These are phyloP conservation scores for Rubia peregrina DNA, from an alignment of 305 asterid genomes.

Conservation along the genomic window DNA sequence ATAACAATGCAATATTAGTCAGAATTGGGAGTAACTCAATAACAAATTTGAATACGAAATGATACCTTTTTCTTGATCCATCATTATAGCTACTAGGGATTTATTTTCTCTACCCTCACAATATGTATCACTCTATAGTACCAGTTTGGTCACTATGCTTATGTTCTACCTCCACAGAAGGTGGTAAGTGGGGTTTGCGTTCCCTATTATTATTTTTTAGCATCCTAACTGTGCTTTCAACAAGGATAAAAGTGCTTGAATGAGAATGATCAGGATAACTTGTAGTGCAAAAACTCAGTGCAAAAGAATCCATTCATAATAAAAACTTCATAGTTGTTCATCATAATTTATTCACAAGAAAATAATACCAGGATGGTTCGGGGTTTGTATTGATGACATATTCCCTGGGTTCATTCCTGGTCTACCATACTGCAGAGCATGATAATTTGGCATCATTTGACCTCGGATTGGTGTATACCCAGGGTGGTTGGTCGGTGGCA, in stretches of 20 bases:
- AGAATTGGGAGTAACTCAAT: background rate
- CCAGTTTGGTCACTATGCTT: too few relatives aligned
- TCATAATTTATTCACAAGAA: background rate
- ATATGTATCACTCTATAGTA: background rate
- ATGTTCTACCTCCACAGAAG: too few relatives aligned
- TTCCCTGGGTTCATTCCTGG: constrained; percentile 23
- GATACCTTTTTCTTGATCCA: background rate
- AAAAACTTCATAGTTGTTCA: background rate
- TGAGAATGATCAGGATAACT: background rate
- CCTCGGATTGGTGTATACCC: constrained; percentile 26
- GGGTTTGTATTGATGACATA: constrained; percentile 20
- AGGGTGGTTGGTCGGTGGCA: constrained; percentile 21
- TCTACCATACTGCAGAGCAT: constrained; percentile 28
- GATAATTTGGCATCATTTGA: constrained; percentile 27
- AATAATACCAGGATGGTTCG: constrained; percentile 25
- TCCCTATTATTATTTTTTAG: background rate
- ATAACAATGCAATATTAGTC: background rate
- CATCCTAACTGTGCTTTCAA: background rate
- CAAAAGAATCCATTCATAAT: background rate
- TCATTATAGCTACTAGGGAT: background rate
- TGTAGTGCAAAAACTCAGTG: background rate
- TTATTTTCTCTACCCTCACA: background rate
- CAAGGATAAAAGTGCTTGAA: background rate
- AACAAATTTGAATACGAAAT: background rate
- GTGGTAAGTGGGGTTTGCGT: too few relatives aligned